Conservation (phyloP, 768 basidiomycete species). For the Phylloporus sp. region DNA sequence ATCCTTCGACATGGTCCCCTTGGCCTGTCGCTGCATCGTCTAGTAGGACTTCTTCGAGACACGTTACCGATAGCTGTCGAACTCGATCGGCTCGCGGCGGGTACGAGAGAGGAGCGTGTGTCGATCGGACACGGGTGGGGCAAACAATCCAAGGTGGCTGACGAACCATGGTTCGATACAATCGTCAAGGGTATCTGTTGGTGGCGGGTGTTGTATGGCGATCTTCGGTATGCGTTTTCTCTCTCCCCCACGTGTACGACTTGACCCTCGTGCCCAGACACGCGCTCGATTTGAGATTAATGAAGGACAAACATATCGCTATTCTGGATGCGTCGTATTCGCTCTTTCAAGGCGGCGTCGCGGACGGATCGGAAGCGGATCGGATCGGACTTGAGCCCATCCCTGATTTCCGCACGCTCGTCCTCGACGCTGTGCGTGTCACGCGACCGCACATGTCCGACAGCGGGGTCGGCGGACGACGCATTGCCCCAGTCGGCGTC, state of each 20-base stretch:
- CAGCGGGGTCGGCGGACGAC: conserved; percentile 21
- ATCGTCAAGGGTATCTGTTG: conserved; percentile 78
- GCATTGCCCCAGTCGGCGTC: conserved; percentile 53
- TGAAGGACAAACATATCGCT: conserved; percentile 58
- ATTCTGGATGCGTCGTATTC: conserved; percentile 73
- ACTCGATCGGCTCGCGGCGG: conserved; percentile 50
- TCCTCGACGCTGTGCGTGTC: conserved; percentile 44
- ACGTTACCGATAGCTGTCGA: conserved; percentile 75
- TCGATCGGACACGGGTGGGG: conserved; percentile 3
- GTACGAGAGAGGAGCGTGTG: conserved; percentile 22
- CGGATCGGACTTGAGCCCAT: conserved; percentile 51
- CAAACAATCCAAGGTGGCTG: conserved; percentile 11
- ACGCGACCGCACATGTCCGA: conserved; percentile 12
- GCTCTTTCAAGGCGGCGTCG: conserved; percentile 33
- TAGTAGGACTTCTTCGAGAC: conserved; percentile 66
- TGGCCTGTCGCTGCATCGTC: conserved; percentile 56
- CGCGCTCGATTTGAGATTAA: conserved; percentile 75
- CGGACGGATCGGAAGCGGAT: neutral
- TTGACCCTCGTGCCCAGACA: too few relatives aligned
- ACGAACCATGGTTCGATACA: conserved; percentile 47
- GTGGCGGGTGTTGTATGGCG: conserved; percentile 71
- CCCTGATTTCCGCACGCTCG: conserved; percentile 50
- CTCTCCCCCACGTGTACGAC: too few relatives aligned
- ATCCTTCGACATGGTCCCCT: conserved; percentile 66
- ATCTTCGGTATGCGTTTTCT: conserved; percentile 46